A percentile compares a stretch with the other conserved stretches of the same genome.
Conservation (phyloP, 2,329 filamentous ascomycete species). For the Penicillium sclerotigenum region DNA sequence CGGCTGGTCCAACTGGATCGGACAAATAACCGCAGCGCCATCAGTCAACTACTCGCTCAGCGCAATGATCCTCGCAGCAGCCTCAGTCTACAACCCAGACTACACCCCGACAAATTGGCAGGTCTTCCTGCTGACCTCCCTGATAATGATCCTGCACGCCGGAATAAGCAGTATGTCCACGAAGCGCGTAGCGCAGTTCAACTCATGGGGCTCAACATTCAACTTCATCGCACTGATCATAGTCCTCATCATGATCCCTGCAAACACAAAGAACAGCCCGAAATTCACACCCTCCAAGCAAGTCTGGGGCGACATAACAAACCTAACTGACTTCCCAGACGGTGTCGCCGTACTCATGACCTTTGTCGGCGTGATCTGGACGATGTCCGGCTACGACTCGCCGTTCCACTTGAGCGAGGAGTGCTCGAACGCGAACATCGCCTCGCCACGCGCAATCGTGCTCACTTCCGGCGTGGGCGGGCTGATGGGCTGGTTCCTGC, state of each 20-base stretch:
- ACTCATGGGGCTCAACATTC: slow-evolving; percentile 66
- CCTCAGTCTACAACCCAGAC: slow-evolving; percentile 63
- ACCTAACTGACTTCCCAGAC: slow-evolving; percentile 64
- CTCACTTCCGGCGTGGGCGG: slow-evolving; percentile 66
- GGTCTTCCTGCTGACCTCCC: slow-evolving; percentile 63
- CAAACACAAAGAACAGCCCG: slow-evolving; percentile 55
- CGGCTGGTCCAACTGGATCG: slow-evolving; percentile 68
- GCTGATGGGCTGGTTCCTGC: slow-evolving; percentile 68
- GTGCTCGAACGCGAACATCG: slow-evolving; percentile 69
- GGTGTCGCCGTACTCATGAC: slow-evolving; percentile 68
- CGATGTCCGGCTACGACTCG: slow-evolving; percentile 64
- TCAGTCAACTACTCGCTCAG: slow-evolving; percentile 65
- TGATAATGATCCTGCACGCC: slow-evolving; percentile 66
- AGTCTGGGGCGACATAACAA: slow-evolving; percentile 65
- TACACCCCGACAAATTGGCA: slow-evolving; percentile 66
- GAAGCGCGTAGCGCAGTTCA: slow-evolving; percentile 66
- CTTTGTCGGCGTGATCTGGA: slow-evolving; percentile 69
- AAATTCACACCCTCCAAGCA: slow-evolving; percentile 57
- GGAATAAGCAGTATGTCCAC: slow-evolving; percentile 69
- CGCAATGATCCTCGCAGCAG: slow-evolving; percentile 69
- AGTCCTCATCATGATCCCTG: slow-evolving; percentile 67
- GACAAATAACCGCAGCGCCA: slow-evolving; percentile 64
- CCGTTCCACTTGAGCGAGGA: slow-evolving; percentile 73
- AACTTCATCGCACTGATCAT: slow-evolving; percentile 66
- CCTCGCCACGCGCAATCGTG: slow-evolving; percentile 68